Conservation (phyloP, 1,284 basidiomycete genomes). For the Singerocomus rubriflavus region DNA sequence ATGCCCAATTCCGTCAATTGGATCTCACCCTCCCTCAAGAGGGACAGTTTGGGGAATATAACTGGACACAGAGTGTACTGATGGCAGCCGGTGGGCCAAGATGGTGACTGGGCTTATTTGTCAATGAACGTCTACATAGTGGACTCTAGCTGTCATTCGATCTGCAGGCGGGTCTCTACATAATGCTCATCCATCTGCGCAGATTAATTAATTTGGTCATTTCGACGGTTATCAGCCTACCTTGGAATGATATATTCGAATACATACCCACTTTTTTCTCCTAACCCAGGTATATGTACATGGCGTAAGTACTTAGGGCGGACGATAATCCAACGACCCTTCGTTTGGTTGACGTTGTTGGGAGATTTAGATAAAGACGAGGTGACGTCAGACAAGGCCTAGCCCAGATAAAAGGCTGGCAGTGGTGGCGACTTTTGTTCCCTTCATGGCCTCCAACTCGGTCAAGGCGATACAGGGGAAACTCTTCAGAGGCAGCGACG, state of each 20-base stretch:
- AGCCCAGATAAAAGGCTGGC: conserved; percentile 6
- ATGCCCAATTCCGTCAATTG: conserved; percentile 22
- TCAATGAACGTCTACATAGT: conserved; percentile 13
- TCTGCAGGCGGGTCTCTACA: conserved; percentile 34
- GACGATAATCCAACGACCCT: too few relatives aligned
- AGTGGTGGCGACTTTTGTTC: neutral
- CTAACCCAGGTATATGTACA: conserved; percentile 3
- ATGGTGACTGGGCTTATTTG: conserved; percentile 21
- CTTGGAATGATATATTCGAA: conserved; percentile 18
- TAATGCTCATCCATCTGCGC: conserved; percentile 14
- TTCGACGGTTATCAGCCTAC: conserved; percentile 13
- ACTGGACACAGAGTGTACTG: conserved; percentile 35
- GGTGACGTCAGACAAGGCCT: conserved; percentile 24
- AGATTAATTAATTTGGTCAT: conserved; percentile 21
- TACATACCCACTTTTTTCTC: conserved; percentile 24
- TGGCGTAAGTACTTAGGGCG: neutral
- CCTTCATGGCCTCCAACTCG: conserved; percentile 39
- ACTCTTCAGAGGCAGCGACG: conserved; percentile 58
- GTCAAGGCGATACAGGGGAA: conserved; percentile 71
- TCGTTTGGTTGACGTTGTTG: too few relatives aligned
- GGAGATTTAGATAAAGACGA: conserved; percentile 13
- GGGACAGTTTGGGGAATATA: conserved; percentile 23
- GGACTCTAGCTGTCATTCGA: conserved; percentile 22
- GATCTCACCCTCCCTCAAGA: conserved; percentile 27
- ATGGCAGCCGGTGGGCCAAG: conserved; percentile 32